These are phyloP conservation scores for Saccharomycopsis sp. DNA, from an alignment of 805 yeast species.

Conservation along the genomic window DNA sequence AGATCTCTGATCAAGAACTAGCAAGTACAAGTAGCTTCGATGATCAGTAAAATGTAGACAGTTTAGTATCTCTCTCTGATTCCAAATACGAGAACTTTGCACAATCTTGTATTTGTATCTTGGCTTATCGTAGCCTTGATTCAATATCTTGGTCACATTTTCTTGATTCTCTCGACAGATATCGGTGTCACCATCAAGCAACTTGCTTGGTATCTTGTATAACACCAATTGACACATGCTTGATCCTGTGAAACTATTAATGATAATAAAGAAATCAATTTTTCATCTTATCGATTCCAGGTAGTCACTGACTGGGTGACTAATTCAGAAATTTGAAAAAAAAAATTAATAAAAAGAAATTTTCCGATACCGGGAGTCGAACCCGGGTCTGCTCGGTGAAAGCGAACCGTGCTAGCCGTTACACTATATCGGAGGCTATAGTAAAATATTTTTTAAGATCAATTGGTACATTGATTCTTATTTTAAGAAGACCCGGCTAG, in stretches of 20 bases:
- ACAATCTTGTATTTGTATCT: constrained; percentile 38
- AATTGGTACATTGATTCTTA: too few species aligned
- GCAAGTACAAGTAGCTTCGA: not conserved
- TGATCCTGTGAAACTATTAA: too few species aligned
- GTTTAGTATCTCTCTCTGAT: constrained; percentile 18
- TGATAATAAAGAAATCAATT: too few species aligned
- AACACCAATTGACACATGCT: too few species aligned
- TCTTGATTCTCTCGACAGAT: not conserved
- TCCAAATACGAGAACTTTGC: constrained; percentile 35
- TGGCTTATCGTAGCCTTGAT: constrained; percentile 45
- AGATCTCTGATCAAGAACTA: not conserved
- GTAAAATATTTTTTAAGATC: too few species aligned
- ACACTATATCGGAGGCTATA: constrained; percentile 76
- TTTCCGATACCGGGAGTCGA: constrained; percentile 83
- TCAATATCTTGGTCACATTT: constrained; percentile 31
- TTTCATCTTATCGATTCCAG: too few species aligned
- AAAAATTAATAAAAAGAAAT: too few species aligned
- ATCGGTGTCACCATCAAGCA: constrained; percentile 1
- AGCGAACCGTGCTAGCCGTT: constrained; percentile 81
- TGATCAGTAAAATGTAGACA: constrained; percentile 27
- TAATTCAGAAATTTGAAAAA: too few species aligned
- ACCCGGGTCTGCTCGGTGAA: constrained; percentile 83
- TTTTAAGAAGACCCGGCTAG: too few species aligned
- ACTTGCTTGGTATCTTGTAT: constrained; percentile 3
- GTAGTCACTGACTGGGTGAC: too few species aligned